Percentiles rank a stretch among this genome's conserved stretches.
phyloP scores from a whole-genome alignment of 23 red algal species.

The Gracilaria caudata region DNA sequence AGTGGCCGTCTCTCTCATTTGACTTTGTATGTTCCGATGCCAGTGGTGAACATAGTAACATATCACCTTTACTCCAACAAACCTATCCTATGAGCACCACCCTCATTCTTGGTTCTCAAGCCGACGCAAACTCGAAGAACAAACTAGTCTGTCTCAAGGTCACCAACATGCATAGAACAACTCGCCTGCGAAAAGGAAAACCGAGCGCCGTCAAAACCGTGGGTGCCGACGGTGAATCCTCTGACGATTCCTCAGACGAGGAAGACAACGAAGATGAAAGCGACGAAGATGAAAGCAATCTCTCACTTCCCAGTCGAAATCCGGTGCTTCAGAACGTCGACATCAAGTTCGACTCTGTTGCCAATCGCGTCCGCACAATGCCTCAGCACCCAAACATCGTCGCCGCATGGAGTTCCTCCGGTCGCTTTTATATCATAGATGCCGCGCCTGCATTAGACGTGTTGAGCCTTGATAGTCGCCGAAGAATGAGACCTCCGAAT shows the following conservation, averaged over 20 bases:
- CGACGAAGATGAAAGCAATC: neutral
- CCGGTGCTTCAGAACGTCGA: slow-evolving; percentile 52
- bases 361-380: slow-evolving; percentile 81
- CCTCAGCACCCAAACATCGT: slow-evolving; percentile 81
- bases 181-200: slow-evolving; percentile 23
- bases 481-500: slow-evolving; percentile 40
- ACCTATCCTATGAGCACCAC: slow-evolving; percentile 68
- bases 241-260: slow-evolving; percentile 22
- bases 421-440: slow-evolving; percentile 72
- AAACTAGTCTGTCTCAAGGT: slow-evolving; percentile 72
- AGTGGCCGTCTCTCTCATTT: slow-evolving; percentile 27
- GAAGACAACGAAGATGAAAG: slow-evolving; percentile 40
- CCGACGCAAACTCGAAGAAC: slow-evolving; percentile 47
- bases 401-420: slow-evolving; percentile 68
- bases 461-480: slow-evolving; percentile 34
- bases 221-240: slow-evolving; percentile 44
- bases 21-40: slow-evolving; percentile 13
- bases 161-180: slow-evolving; percentile 62
- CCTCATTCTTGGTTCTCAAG: slow-evolving; percentile 76
- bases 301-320: slow-evolving; percentile 22
- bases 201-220: neutral
- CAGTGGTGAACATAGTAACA: slow-evolving; percentile 33
- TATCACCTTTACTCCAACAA: slow-evolving; percentile 7
- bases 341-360: slow-evolving; percentile 59
- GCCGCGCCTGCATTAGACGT: slow-evolving; percentile 51